These are phyloP conservation scores for Macrophomina phaseolina DNA, from an alignment of 2,329 filamentous ascomycete species.

Conservation along the genomic window DNA sequence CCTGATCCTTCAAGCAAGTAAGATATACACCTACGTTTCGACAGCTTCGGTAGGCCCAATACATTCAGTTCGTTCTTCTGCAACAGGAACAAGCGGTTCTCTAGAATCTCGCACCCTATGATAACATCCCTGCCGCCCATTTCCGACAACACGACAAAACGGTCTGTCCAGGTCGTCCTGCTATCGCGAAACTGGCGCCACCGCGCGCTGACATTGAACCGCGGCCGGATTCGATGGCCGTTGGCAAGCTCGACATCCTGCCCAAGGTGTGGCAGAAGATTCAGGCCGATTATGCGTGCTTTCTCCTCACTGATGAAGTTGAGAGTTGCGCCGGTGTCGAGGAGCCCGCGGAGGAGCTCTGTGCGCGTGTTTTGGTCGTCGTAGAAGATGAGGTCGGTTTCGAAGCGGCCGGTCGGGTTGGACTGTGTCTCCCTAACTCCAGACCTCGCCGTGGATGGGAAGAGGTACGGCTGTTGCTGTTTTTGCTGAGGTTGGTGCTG, in stretches of 20 bases:
- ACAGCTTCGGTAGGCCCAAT: not conserved
- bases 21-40: not conserved
- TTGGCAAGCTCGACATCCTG: not conserved
- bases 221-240: not conserved
- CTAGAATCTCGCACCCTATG: not conserved
- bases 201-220: not conserved
- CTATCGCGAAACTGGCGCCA: not conserved
- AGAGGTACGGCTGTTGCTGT: not conserved
- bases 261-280: not conserved
- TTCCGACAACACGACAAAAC: not conserved
- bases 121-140: not conserved
- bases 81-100: not conserved
- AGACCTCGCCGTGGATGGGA: not conserved
- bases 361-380: constrained; percentile 23
- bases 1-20: not conserved
- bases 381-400: not conserved
- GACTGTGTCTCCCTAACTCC: not conserved
- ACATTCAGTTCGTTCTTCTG: not conserved
- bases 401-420: not conserved
- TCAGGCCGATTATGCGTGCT: not conserved
- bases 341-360: constrained; percentile 12
- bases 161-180: not conserved
- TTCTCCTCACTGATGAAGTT: not conserved
- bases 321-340: not conserved
- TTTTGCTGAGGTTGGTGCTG: not conserved